Conservation (phyloP, 2,329 filamentous ascomycete species). For the Macrophomina tecta region DNA sequence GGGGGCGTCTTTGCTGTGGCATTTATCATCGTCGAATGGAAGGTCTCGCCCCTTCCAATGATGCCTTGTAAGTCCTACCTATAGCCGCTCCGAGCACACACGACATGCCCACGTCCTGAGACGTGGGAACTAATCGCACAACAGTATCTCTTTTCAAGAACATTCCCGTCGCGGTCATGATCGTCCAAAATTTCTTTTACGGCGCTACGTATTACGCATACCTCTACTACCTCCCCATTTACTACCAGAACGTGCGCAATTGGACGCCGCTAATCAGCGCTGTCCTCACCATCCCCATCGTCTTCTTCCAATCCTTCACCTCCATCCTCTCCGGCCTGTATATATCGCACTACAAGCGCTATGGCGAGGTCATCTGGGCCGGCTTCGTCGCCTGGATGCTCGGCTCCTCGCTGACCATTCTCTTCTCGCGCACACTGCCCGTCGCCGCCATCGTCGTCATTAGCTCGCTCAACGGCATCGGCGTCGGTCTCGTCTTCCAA, state of each 20-base stretch:
- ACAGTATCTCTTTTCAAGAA: conserved; percentile 61
- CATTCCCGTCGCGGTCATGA: conserved; percentile 59
- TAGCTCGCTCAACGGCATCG: conserved; percentile 52
- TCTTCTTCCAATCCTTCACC: conserved; percentile 53
- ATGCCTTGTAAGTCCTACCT: conserved; percentile 49
- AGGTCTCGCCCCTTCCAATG: conserved; percentile 62
- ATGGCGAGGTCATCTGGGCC: conserved; percentile 64
- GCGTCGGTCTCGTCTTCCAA: conserved; percentile 59
- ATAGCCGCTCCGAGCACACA: neutral
- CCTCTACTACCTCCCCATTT: conserved; percentile 67
- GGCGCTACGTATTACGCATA: conserved; percentile 65
- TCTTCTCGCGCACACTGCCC: conserved; percentile 53
- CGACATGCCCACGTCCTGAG: neutral
- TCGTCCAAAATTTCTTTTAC: conserved; percentile 65
- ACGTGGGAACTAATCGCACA: neutral
- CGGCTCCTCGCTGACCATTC: conserved; percentile 59
- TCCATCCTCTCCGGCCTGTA: conserved; percentile 62
- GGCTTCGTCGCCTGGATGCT: conserved; percentile 57
- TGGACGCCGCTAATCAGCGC: conserved; percentile 57
- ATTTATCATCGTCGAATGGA: conserved; percentile 64
- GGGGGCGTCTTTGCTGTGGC: conserved; percentile 53
- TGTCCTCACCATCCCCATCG: conserved; percentile 57
- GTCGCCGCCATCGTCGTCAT: conserved; percentile 58
- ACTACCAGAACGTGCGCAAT: conserved; percentile 63
- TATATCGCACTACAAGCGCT: conserved; percentile 62